phyloP scores from a whole-genome alignment of 2,329 filamentous ascomycete genomes.

The Colletotrichum filicis region DNA sequence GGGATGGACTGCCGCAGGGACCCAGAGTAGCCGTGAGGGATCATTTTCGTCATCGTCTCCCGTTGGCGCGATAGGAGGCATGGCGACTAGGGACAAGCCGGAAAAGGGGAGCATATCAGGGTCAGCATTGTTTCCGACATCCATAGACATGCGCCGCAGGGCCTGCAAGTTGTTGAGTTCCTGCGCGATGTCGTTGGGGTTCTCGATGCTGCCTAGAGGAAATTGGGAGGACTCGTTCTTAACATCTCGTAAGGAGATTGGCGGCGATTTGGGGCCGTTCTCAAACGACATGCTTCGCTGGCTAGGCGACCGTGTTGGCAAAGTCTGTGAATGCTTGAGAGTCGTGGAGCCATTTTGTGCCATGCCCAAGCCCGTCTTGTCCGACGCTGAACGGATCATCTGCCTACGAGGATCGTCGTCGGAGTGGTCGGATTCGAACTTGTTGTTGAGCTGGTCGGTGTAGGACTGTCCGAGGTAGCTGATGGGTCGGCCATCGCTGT shows the following conservation, averaged over 20 bases:
- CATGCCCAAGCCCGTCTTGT: slow-evolving; percentile 48
- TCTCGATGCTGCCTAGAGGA: slow-evolving; percentile 88
- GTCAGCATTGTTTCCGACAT: slow-evolving; percentile 78
- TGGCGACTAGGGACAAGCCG: slow-evolving; percentile 71
- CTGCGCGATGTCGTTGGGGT: slow-evolving; percentile 88
- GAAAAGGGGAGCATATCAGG: slow-evolving; percentile 82
- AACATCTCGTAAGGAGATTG: slow-evolving; percentile 63
- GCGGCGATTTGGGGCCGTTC: slow-evolving; percentile 59
- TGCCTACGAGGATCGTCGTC: slow-evolving; percentile 52
- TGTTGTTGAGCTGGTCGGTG: slow-evolving; percentile 59
- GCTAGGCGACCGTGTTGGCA: slow-evolving; percentile 51
- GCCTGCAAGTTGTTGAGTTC: slow-evolving; percentile 94
- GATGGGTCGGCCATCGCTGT: slow-evolving; percentile 70
- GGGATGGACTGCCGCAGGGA: slow-evolving; percentile 92
- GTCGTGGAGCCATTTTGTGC: slow-evolving; percentile 43
- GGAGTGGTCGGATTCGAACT: slow-evolving; percentile 40
- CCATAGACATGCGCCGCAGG: slow-evolving; percentile 93
- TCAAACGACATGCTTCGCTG: slow-evolving; percentile 56
- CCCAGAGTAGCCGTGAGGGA: slow-evolving; percentile 91
- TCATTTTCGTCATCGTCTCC: slow-evolving; percentile 87
- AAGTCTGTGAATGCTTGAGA: slow-evolving; percentile 56
- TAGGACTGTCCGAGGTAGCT: slow-evolving; percentile 75
- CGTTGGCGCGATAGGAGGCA: slow-evolving; percentile 78
- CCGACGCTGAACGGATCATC: slow-evolving; percentile 58
- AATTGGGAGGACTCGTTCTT: slow-evolving; percentile 78